Conservation (phyloP, 2,329 filamentous ascomycete genomes). For the Graphilbum fragrans region DNA sequence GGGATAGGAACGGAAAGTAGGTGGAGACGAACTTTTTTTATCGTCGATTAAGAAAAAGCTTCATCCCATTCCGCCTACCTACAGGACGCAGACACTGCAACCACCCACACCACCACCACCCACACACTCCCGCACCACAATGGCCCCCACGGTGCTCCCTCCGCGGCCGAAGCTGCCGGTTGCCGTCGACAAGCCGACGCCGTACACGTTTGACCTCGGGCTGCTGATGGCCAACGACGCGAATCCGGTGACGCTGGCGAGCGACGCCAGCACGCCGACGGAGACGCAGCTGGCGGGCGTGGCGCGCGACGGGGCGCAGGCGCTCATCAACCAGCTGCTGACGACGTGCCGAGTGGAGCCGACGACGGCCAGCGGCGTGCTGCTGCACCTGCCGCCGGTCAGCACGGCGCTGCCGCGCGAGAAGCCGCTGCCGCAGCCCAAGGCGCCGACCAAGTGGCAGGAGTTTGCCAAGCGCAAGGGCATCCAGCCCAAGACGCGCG, state of each 20-base stretch:
- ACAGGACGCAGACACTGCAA: too few species aligned
- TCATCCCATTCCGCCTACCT: slow-evolving; percentile 6
- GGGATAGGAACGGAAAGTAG: too few species aligned
- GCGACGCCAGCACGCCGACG: neutral
- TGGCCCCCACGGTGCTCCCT: slow-evolving; percentile 4
- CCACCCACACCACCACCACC: too few species aligned
- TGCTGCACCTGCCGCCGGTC: slow-evolving; percentile 62
- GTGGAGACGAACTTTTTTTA: too few species aligned
- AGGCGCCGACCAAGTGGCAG: slow-evolving; percentile 87
- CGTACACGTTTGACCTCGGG: slow-evolving; percentile 87
- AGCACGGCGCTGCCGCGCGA: slow-evolving; percentile 71
- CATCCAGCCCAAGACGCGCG: slow-evolving; percentile 78
- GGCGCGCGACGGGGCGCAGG: slow-evolving; percentile 83
- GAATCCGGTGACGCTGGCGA: slow-evolving; percentile 51
- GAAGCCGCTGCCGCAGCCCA: slow-evolving; percentile 75
- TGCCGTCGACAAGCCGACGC: slow-evolving; percentile 68
- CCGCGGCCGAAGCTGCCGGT: slow-evolving; percentile 41
- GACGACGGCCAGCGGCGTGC: slow-evolving; percentile 52
- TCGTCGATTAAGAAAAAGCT: too few species aligned
- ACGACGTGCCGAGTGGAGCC: slow-evolving; percentile 72
- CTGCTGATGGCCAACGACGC: slow-evolving; percentile 78
- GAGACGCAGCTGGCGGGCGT: slow-evolving; percentile 48
- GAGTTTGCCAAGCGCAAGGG: slow-evolving; percentile 94
- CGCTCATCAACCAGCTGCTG: slow-evolving; percentile 86
- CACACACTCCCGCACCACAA: neutral